A percentile compares a stretch with the other conserved stretches of the same genome.
These are phyloP conservation scores for Fusarium tuaranense DNA, from an alignment of 2,329 filamentous ascomycete genomes.

Conservation along the genomic window DNA sequence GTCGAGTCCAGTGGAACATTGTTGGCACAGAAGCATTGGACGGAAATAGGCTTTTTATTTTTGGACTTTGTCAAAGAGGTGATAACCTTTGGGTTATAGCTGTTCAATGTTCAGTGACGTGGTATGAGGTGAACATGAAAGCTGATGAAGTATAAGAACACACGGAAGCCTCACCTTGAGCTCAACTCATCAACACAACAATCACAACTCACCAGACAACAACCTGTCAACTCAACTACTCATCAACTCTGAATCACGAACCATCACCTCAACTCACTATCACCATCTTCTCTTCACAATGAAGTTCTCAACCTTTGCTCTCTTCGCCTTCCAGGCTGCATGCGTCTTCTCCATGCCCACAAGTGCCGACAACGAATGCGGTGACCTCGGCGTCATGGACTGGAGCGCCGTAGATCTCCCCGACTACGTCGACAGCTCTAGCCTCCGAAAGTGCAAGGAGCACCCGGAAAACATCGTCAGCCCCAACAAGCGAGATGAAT, in stretches of 20 bases:
- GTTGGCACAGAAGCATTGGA: not conserved
- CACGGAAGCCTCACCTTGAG: not conserved
- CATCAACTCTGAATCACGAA: not conserved
- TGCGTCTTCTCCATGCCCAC: not conserved
- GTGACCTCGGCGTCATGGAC: slow-evolving; percentile 13
- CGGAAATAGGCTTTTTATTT: not conserved
- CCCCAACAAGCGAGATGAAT: not conserved
- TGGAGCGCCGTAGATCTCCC: slow-evolving; percentile 5
- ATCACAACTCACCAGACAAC: not conserved
- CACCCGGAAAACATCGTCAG: not conserved
- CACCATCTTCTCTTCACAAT: not conserved
- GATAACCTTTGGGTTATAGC: not conserved
- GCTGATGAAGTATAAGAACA: not conserved
- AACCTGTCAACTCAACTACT: not conserved
- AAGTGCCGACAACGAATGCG: not conserved
- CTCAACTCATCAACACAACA: not conserved
- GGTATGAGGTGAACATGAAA: not conserved
- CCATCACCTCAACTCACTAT: not conserved
- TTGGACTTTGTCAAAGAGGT: not conserved
- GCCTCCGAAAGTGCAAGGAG: slow-evolving; percentile 9
- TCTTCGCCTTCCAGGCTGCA: not conserved
- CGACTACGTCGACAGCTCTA: not conserved
- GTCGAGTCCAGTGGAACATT: not conserved
- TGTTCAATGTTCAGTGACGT: not conserved
- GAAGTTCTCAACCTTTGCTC: not conserved